phyloP scores from a whole-genome alignment of 2,329 filamentous ascomycete genomes.

The Penicillium sp. region DNA sequence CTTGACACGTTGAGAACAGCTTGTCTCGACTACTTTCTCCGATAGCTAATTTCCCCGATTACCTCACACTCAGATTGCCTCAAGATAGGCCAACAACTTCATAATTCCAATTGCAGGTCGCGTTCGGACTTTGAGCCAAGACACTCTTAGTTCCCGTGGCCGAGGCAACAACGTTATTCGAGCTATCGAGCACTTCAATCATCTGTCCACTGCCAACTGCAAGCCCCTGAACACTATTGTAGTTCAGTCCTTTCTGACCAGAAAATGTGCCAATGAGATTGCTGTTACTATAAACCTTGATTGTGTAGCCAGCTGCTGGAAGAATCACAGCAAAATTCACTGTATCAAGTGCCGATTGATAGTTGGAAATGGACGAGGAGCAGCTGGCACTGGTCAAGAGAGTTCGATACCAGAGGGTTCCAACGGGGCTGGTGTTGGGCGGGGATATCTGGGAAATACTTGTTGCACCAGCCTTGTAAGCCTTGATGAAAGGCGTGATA shows the following conservation, averaged over 20 bases:
- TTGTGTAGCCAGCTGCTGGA: not conserved
- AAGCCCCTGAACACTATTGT: not conserved
- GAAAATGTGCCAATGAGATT: not conserved
- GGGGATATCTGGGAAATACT: constrained; percentile 16
- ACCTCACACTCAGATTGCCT: not conserved
- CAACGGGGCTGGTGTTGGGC: constrained; percentile 18
- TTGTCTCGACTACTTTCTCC: not conserved
- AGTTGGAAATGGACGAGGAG: not conserved
- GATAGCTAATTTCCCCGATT: no score
- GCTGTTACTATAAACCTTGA: not conserved
- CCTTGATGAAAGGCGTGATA: constrained; percentile 37
- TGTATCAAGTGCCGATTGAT: not conserved
- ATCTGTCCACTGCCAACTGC: not conserved
- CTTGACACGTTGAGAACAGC: not conserved
- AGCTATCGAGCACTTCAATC: not conserved
- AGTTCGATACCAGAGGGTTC: constrained; percentile 29
- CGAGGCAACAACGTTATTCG: not conserved
- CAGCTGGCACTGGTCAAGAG: not conserved
- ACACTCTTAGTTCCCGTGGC: not conserved
- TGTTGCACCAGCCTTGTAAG: constrained; percentile 34
- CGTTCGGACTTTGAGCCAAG: not conserved
- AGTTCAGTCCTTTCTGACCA: not conserved
- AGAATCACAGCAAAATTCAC: not conserved
- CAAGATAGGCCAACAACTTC: not conserved
- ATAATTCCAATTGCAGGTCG: not conserved